Evolutionary conservation across 2,329 filamentous ascomycete genomes (phyloP).

Genomic region (Aureobasidium sp.): DNA sequence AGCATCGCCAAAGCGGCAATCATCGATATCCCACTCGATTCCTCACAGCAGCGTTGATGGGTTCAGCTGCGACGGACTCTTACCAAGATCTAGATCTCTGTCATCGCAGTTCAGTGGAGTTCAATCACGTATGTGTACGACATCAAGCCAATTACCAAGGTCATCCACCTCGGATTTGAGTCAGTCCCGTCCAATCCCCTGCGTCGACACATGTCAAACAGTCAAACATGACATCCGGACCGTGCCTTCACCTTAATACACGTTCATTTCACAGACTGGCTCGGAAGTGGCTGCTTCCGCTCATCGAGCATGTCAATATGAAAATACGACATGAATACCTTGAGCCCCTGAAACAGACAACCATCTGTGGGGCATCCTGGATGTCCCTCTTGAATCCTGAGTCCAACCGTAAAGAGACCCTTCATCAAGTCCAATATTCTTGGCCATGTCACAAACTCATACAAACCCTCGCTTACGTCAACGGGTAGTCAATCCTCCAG

Average conservation of each 20-base stretch:
- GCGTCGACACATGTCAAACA: slow-evolving; percentile 7
- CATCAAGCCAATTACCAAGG: background rate
- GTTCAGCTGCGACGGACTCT: background rate
- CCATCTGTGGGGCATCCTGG: background rate
- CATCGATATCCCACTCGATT: background rate
- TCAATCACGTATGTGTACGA: background rate
- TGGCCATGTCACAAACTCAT: background rate
- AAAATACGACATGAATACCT: background rate
- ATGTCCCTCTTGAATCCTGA: background rate
- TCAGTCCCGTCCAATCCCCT: background rate
- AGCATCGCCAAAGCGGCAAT: slow-evolving; percentile 2
- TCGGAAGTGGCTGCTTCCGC: background rate
- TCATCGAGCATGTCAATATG: background rate
- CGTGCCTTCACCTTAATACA: background rate
- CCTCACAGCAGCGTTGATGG: background rate
- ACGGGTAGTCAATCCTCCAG: background rate
- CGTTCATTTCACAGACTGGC: background rate
- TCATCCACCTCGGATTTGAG: background rate
- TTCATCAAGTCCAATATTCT: background rate
- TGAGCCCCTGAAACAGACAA: background rate
- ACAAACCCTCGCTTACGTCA: background rate
- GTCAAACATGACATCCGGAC: background rate
- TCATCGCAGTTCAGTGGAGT: background rate
- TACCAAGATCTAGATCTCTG: background rate
- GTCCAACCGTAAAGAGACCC: background rate